Evolutionary conservation across 805 yeast genomes (phyloP), one percentile per base, ranked within the genome.

Genomic region (Cyberlindnera euphorbiae): DNA sequence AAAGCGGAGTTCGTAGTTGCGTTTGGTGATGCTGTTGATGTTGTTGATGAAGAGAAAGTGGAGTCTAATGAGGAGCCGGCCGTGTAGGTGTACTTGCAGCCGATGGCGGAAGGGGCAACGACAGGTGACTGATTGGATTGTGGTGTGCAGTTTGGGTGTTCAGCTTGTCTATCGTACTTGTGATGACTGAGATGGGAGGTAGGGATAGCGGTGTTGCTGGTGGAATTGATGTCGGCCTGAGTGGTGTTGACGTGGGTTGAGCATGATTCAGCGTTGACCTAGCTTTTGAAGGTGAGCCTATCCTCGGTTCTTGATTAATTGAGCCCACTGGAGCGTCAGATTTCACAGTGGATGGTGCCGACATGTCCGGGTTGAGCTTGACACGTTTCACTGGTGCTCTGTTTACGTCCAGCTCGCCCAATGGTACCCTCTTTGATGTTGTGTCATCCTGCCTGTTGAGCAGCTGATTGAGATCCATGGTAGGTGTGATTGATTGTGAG

Each of bases 401-500:
- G 30, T 43, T 43, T 13, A 33, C 22, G 14, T 33, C 17, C 21
- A 44, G 39, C 16, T 40, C 42, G 5, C 36, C 32, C 26, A 44
- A 32, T 8, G 43, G 36, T 6, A 30, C 35, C 25, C 45, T 41
- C 35, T 37, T 44, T 19, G 22, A 8, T 19, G 22, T 19, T 7
- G 22, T 8, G 9, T 30, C 38, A 17, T 40, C 43, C 14, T 42
- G 44, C 9, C 30, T 32, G 27, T 43, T 43, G 17, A 43, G 36
- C 19, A 43, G 32, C n/a, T 33, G 34, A 13, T 33, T 35, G 24
- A 43, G 38, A 13, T 43, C 43, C 47, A 43, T 43, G 5, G n/a
- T 18, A 5, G 19, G 17, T 16, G n/a, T n/a, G 54, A 61, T 30
- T 60, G 82, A 49, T 8, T 12, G 28, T 22, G 11, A 11, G 28